Evolutionary conservation across 495 filamentous ascomycete species (phyloP), one percentile per base, ranked within the genome.

Genomic region (Wilcoxina mikolae): DNA sequence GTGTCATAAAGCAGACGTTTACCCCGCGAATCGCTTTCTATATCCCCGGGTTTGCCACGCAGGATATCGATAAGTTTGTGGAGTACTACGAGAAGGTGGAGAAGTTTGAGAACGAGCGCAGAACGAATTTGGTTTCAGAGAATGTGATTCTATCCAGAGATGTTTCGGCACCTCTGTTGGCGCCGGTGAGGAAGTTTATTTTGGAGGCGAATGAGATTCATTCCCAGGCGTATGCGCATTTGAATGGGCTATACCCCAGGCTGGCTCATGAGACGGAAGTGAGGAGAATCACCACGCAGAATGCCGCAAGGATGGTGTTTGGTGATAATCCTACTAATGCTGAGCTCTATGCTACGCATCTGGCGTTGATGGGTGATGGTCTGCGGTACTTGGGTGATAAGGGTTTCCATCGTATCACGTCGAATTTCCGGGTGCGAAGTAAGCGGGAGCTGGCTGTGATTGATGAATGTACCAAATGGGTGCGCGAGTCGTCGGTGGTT

Each of bases 341-440:
- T 17, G 41, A 65, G 39, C 23, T 65, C 23, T 66, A 66, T 43
- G 63, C 63, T 5, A 54, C 56, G 22, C 63, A 66, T 44, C 27
- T 57, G 15, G 63, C 63, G 4, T 56, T 66, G 9, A 65, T 65
- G 62, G 62, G 48, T 2, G 63, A 66, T 12, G 58, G 62, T 3
- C 33, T 54, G 24, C 51, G 53, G 23, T 66, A 58, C 20, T 44
- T 60, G 20, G 57, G 54, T 17, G 63, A 66, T 35, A 61, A 31
- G 27, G 63, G 59, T 27, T 53, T 38, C 15, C 63, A 66, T 20
- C 56, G 62, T 11, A 50, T 55, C 25, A 66, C 63, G 4, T 56
- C 39, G 18, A 48, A 58, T 20, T 66, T 65, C 38, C 53, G 29
- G n/a, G 54, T 66, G 15, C 51, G 63, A 22, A 57, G 53, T 28